These are phyloP conservation scores for Metarhizium album DNA, from an alignment of 2,329 filamentous ascomycete species.

Conservation along the genomic window DNA sequence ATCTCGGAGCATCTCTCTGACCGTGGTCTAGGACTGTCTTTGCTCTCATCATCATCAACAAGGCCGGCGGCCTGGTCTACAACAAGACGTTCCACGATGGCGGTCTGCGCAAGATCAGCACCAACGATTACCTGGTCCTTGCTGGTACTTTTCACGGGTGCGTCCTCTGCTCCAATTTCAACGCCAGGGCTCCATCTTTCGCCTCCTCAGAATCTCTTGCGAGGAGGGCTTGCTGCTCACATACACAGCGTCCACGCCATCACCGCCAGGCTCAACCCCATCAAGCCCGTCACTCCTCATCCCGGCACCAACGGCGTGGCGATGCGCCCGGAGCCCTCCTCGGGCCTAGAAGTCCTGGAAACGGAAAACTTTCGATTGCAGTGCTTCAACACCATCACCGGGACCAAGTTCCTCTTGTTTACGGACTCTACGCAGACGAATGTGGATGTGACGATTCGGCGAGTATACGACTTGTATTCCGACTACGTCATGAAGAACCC, in stretches of 20 bases:
- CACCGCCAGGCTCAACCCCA: slow-evolving; percentile 50
- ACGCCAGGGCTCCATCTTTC: neutral
- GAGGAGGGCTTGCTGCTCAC: slow-evolving; percentile 1
- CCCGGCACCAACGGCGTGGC: slow-evolving; percentile 27
- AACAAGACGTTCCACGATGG: slow-evolving; percentile 86
- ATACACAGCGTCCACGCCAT: slow-evolving; percentile 55
- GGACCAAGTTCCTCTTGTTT: slow-evolving; percentile 91
- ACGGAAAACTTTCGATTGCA: slow-evolving; percentile 89
- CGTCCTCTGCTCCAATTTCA: slow-evolving; percentile 12
- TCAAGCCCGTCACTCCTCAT: slow-evolving; percentile 28
- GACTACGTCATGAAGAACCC: slow-evolving; percentile 99
- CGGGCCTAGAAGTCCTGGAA: slow-evolving; percentile 86
- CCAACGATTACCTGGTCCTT: slow-evolving; percentile 93
- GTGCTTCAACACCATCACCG: slow-evolving; percentile 90
- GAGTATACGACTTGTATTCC: slow-evolving; percentile 87
- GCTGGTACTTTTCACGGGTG: slow-evolving; percentile 96
- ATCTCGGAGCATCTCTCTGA: neutral
- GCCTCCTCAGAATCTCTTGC: neutral
- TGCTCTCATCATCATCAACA: slow-evolving; percentile 95
- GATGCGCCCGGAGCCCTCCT: slow-evolving; percentile 50
- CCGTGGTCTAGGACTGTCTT: slow-evolving; percentile 69
- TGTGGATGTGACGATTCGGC: slow-evolving; percentile 70
- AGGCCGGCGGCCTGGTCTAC: slow-evolving; percentile 92
- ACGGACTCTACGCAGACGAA: slow-evolving; percentile 83
- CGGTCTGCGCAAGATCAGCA: slow-evolving; percentile 75